phyloP scores from a whole-genome alignment of 257 asterid genomes.

The Paraleonurus japonicus region DNA sequence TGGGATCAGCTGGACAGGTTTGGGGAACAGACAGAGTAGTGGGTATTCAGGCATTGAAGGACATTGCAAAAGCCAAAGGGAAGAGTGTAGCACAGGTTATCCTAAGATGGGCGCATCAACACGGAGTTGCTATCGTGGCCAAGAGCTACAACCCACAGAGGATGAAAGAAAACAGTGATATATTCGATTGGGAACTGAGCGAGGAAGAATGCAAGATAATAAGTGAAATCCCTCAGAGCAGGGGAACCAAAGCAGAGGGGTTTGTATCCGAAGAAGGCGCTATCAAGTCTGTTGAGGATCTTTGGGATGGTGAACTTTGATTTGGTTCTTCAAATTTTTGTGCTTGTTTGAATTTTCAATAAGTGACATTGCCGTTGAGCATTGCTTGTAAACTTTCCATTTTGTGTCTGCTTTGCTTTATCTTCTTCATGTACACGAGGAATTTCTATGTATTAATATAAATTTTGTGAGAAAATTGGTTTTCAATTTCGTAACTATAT shows the following conservation, averaged over 20 bases:
- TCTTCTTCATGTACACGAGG: too few relatives aligned
- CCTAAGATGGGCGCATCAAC: background rate
- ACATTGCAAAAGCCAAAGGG: background rate
- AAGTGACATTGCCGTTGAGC: too few relatives aligned
- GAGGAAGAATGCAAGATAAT: background rate
- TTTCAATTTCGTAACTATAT: too few relatives aligned
- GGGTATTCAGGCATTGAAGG: background rate
- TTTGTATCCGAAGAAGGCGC: background rate
- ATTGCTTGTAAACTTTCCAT: too few relatives aligned
- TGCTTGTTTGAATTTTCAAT: too few relatives aligned
- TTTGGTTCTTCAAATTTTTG: too few relatives aligned
- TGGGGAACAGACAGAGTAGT: background rate
- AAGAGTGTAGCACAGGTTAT: too few relatives aligned
- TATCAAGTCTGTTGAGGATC: constrained; percentile 4
- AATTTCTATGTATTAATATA: too few relatives aligned
- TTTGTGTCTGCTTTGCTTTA: too few relatives aligned
- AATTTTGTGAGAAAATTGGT: too few relatives aligned
- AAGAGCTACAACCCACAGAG: constrained; percentile 1
- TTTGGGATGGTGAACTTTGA: constrained; percentile 6
- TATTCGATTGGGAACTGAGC: constrained; percentile 6
- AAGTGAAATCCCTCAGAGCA: background rate
- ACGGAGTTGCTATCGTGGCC: background rate
- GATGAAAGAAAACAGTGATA: constrained; percentile 1
- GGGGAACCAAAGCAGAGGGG: background rate
- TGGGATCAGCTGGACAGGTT: too few relatives aligned